Percentiles rank a stretch among this genome's conserved stretches.
Conservation (phyloP, 2,329 filamentous ascomycete genomes). For the Cytospora chrysosperma region DNA sequence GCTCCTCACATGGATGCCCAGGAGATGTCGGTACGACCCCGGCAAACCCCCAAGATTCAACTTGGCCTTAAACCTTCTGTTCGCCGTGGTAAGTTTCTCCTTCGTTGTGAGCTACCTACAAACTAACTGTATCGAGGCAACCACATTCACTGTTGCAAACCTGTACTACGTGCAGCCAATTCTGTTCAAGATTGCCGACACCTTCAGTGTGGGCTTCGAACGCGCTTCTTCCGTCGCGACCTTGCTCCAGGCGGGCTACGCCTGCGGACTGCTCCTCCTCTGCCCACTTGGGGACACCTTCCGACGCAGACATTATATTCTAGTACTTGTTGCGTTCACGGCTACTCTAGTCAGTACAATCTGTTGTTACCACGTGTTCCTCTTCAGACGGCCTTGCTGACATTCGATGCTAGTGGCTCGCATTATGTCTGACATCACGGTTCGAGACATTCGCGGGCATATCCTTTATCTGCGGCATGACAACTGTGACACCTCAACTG, state of each 20-base stretch:
- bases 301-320: conserved; percentile 66
- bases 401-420: conserved; percentile 55
- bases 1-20: conserved; percentile 58
- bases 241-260: conserved; percentile 77
- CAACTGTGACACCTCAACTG: conserved; percentile 75
- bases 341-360: conserved; percentile 57
- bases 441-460: conserved; percentile 66
- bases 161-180: conserved; percentile 82
- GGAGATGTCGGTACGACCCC: conserved; percentile 66
- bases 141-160: conserved; percentile 72
- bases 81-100: conserved; percentile 54
- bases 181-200: conserved; percentile 69
- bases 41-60: conserved; percentile 66
- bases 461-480: conserved; percentile 72
- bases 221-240: conserved; percentile 68
- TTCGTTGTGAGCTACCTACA: background rate
- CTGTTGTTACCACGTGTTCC: background rate
- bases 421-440: conserved; percentile 65
- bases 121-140: conserved; percentile 38
- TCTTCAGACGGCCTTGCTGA: background rate
- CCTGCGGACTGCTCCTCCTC: conserved; percentile 68
- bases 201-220: conserved; percentile 71
- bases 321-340: conserved; percentile 65
- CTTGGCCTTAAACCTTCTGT: conserved; percentile 66
- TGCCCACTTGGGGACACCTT: conserved; percentile 74